These are phyloP conservation scores for Termitomyces sp. DNA, from an alignment of 768 basidiomycete species.

Conservation along the genomic window DNA sequence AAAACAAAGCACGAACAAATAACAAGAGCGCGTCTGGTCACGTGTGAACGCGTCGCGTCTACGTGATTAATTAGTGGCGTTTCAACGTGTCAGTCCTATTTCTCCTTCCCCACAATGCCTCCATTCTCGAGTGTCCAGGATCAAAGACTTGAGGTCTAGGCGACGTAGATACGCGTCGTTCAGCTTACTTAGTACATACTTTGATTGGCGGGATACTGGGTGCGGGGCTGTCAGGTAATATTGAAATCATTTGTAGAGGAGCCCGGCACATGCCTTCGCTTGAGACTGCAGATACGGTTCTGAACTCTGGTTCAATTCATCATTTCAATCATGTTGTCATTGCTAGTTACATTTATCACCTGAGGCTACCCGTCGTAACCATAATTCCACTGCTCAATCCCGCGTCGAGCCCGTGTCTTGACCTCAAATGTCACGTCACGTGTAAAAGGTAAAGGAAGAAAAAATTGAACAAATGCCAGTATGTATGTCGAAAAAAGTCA, in stretches of 20 bases:
- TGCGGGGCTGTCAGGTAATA: too few species aligned
- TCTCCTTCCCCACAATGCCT: too few species aligned
- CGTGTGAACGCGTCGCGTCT: conserved; percentile 11
- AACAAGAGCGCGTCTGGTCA: conserved; percentile 12
- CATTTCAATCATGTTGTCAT: background rate
- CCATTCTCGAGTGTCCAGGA: too few species aligned
- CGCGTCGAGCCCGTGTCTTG: background rate
- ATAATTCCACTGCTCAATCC: background rate
- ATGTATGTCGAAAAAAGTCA: background rate
- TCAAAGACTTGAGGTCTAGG: too few species aligned
- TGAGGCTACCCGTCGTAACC: background rate
- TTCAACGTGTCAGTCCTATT: background rate
- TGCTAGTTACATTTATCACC: background rate
- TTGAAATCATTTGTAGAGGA: too few species aligned
- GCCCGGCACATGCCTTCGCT: too few species aligned
- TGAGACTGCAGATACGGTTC: too few species aligned
- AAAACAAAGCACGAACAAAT: conserved; percentile 13
- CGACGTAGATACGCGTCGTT: too few species aligned
- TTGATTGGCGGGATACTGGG: too few species aligned
- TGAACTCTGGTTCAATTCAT: background rate
- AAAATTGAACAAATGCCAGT: background rate
- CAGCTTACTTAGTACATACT: too few species aligned
- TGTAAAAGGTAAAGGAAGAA: background rate
- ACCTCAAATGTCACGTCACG: background rate
- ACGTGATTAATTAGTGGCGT: conserved; percentile 9